These are phyloP conservation scores for Elongisporangium undulatum DNA, from an alignment of 352 stramenopile species.

Conservation along the genomic window DNA sequence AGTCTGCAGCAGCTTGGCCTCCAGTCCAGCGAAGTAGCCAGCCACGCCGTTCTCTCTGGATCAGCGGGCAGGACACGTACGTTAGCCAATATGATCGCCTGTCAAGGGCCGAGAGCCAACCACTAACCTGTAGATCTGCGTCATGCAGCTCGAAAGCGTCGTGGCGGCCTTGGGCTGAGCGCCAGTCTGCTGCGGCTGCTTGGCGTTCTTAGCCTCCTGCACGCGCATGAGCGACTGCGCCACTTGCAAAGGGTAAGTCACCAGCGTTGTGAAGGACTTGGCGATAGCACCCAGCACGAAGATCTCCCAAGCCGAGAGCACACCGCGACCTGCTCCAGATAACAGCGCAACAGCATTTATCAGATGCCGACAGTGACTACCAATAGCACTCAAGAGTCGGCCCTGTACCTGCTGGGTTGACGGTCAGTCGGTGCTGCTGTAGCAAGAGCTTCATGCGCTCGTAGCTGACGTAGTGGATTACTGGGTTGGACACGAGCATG, in stretches of 20 bases:
- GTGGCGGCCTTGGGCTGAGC: background rate
- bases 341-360: background rate
- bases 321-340: constrained; percentile 4
- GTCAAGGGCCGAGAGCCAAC: background rate
- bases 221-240: constrained; percentile 89
- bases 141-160: constrained; percentile 33
- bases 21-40: constrained; percentile 88
- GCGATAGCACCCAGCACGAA: constrained; percentile 90
- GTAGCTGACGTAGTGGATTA: constrained; percentile 96
- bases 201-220: constrained; percentile 22
- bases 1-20: constrained; percentile 93
- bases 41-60: constrained; percentile 57
- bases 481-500: constrained; percentile 93
- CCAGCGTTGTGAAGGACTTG: constrained; percentile 90
- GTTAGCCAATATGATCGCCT: background rate
- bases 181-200: constrained; percentile 4
- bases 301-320: constrained; percentile 76
- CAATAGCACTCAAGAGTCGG: background rate
- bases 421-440: constrained; percentile 26
- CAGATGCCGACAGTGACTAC: background rate
- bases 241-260: constrained; percentile 94
- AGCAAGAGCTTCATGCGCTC: constrained; percentile 87
- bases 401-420: constrained; percentile 9
- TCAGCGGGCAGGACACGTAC: background rate
- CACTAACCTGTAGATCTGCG: constrained; percentile 40